Conservation (phyloP, 192 early-diverging fungal species). For the Mortierella hygrophila region DNA sequence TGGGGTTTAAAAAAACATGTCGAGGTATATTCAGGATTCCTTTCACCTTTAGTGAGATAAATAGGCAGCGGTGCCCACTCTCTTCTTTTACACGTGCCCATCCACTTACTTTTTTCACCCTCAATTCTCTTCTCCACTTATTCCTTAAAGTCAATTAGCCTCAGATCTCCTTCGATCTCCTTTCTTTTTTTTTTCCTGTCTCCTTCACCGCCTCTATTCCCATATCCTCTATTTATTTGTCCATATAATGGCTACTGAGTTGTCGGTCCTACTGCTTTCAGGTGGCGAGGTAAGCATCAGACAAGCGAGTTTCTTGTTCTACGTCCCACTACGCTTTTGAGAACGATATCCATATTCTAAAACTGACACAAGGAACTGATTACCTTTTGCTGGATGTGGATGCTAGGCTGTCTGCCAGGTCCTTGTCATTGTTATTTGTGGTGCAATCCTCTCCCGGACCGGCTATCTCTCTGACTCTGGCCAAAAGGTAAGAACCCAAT, state of each 20-base stretch:
- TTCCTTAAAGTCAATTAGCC: background rate
- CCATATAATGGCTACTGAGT: background rate
- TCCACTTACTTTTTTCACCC: background rate
- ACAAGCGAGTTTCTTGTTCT: too few species aligned
- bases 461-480: conserved; percentile 47
- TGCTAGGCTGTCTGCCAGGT: conserved; percentile 49
- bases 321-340: too few species aligned
- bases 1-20: background rate
- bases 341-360: too few species aligned
- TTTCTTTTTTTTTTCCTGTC: background rate
- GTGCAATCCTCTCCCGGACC: conserved; percentile 39
- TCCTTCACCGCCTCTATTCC: background rate
- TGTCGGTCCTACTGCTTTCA: background rate
- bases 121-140: background rate
- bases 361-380: too few species aligned
- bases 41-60: too few species aligned
- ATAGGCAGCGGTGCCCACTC: too few species aligned
- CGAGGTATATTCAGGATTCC: too few species aligned
- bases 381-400: background rate
- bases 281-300: background rate
- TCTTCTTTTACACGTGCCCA: too few species aligned
- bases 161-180: background rate
- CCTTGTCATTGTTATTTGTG: conserved; percentile 32
- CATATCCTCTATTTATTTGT: background rate
- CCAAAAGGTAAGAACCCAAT: conserved; percentile 33